Conservation (phyloP, 345 rosid genomes). For the Eucalyptus marginata region DNA sequence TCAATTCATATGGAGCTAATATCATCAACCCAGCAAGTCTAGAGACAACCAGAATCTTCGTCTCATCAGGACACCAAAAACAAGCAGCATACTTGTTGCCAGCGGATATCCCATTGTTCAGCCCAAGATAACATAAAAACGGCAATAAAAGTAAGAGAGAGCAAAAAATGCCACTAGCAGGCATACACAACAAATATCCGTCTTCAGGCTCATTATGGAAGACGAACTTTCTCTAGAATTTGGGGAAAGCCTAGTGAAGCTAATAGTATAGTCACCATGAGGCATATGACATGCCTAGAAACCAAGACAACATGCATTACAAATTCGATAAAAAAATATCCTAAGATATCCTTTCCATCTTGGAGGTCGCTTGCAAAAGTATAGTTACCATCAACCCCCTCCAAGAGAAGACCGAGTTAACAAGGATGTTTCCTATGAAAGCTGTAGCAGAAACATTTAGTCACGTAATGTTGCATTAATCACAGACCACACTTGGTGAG, state of each 20-base stretch:
- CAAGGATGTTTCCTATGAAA: neutral
- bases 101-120: neutral
- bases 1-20: neutral
- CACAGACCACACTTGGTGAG: neutral
- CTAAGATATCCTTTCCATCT: neutral
- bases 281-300: neutral
- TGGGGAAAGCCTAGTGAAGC: neutral
- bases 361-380: neutral
- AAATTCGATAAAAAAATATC: neutral
- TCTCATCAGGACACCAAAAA: neutral
- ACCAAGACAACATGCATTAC: neutral
- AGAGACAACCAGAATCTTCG: neutral
- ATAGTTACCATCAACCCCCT: neutral
- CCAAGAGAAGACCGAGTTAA: neutral
- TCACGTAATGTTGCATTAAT: neutral
- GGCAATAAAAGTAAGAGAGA: neutral
- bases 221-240: neutral
- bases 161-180: neutral
- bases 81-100: neutral
- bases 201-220: neutral
- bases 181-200: neutral
- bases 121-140: neutral
- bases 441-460: neutral
- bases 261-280: neutral
- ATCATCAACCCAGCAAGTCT: neutral